Evolutionary conservation across 345 rosid genomes (phyloP).

Genomic region (Rhizophora mangle): DNA sequence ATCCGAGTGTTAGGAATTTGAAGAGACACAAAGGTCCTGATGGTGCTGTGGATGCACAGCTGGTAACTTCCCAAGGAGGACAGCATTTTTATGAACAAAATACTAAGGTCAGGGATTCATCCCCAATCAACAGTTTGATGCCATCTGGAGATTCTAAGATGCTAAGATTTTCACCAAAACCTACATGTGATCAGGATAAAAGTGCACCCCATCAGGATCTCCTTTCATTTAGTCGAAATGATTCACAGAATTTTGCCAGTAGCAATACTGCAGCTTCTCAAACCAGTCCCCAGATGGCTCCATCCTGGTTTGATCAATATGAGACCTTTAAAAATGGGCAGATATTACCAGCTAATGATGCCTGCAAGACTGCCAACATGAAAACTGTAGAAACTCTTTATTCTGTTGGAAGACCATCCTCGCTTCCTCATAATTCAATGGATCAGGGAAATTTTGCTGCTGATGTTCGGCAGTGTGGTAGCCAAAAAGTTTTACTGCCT

Average conservation of each 20-base stretch:
- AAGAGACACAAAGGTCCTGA: conserved; percentile 52
- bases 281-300: conserved; percentile 62
- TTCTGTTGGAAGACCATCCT: conserved; percentile 40
- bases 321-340: conserved; percentile 68
- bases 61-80: conserved; percentile 36
- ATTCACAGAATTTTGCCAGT: conserved; percentile 28
- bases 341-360: conserved; percentile 39
- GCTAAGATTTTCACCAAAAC: conserved; percentile 28
- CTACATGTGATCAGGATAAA: conserved; percentile 26
- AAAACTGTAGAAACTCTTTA: conserved; percentile 42
- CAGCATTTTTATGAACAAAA: conserved; percentile 35
- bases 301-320: conserved; percentile 71
- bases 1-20: conserved; percentile 42
- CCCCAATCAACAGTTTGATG: conserved; percentile 17
- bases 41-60: conserved; percentile 38
- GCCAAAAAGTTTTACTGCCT: conserved; percentile 24
- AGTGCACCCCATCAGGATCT: conserved; percentile 33
- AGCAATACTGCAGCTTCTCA: conserved; percentile 40
- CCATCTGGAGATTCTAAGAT: conserved; percentile 37
- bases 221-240: conserved; percentile 34
- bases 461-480: conserved; percentile 33
- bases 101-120: conserved; percentile 37
- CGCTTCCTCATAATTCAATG: conserved; percentile 28
- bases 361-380: conserved; percentile 27
- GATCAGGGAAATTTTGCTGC: conserved; percentile 36